Conservation (phyloP, 2,329 filamentous ascomycete genomes). For the Paecilomyces sp. region DNA sequence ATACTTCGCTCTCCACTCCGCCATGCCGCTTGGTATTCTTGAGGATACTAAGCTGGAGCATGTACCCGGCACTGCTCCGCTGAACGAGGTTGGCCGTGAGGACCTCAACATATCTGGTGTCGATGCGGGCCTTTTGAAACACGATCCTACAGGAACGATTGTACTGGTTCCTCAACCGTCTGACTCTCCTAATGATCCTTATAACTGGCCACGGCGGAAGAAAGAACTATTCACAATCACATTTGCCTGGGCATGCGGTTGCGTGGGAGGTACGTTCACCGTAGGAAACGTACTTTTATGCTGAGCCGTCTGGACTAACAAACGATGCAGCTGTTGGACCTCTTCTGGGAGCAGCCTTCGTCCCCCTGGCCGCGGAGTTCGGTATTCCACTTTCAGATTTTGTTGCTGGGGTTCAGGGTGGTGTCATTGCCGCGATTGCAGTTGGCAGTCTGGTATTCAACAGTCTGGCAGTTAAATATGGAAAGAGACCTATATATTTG, state of each 20-base stretch:
- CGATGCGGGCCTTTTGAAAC: constrained; percentile 21
- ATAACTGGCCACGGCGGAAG: constrained; percentile 17
- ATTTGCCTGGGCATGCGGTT: constrained; percentile 33
- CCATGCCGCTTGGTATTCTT: constrained; percentile 24
- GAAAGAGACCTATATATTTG: constrained; percentile 32
- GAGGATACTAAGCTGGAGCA: constrained; percentile 23
- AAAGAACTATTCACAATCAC: constrained; percentile 34
- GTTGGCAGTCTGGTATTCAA: constrained; percentile 30
- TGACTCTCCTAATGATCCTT: constrained; percentile 17
- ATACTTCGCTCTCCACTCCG: not conserved
- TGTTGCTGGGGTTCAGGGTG: constrained; percentile 29
- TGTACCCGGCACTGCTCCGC: constrained; percentile 22
- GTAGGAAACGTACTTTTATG: not conserved
- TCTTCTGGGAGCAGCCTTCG: constrained; percentile 29
- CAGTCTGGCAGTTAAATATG: constrained; percentile 30
- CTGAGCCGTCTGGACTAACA: not conserved
- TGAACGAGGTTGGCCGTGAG: constrained; percentile 12
- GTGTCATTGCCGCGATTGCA: constrained; percentile 27
- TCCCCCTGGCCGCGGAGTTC: constrained; percentile 26
- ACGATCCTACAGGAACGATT: constrained; percentile 20
- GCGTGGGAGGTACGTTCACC: constrained; percentile 31
- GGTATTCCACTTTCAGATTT: constrained; percentile 23
- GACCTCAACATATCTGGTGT: constrained; percentile 13
- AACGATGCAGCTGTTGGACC: constrained; percentile 27
- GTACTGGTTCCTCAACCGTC: constrained; percentile 20